Evolutionary conservation across 805 yeast genomes (phyloP), one percentile per base, ranked within the genome.

Genomic region (Yamadazyma endophytica): DNA sequence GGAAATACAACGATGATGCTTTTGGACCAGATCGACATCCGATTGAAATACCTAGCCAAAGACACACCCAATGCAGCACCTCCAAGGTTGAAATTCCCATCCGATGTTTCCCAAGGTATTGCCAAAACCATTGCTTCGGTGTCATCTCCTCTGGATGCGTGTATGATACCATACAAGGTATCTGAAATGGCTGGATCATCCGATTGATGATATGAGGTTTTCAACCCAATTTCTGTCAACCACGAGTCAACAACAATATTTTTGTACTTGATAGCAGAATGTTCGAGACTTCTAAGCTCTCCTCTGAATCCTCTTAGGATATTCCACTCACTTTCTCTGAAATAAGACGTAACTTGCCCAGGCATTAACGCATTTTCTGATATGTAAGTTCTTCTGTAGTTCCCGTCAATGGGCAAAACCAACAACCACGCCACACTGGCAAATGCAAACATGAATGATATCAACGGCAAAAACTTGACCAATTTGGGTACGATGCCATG

Each of bases 351-450:
- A 2, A 92, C 97, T 54, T 92, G 97, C 0, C 95, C 89, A 6
- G 99, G 97, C 85, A 92, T 79, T 54, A 92, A 65, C 19, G 99
- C 99, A 58, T 92, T 92, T 52, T 92, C 99, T 6, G 95, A 82
- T 9, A 89, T 82, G 54, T 92, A 92, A 2, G 96, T 87, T 40
- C 68, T 59, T 33, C 97, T 67, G 54, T 64, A 86, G 50, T 85
- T 86, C 13, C 96, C 97, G 12, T 82, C 82, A 44, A 77, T 40
- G 0, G 97, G 96, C 29, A 88, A 62, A 14, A 70, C 57, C 9
- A 72, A 52, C n/a, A 92, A 60, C 68, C 70, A 64, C 2, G 46
- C 40, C 5, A 61, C 36, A 33, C 64, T 53, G 21, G 55, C 42
- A n/a, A 61, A n/a, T 0, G 68, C 60, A 24, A 63, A 42, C n/a